Base-by-base conservation (phyloP, 2,329 filamentous ascomycete genomes). In the Calcarisporium arbuscula region DNA sequence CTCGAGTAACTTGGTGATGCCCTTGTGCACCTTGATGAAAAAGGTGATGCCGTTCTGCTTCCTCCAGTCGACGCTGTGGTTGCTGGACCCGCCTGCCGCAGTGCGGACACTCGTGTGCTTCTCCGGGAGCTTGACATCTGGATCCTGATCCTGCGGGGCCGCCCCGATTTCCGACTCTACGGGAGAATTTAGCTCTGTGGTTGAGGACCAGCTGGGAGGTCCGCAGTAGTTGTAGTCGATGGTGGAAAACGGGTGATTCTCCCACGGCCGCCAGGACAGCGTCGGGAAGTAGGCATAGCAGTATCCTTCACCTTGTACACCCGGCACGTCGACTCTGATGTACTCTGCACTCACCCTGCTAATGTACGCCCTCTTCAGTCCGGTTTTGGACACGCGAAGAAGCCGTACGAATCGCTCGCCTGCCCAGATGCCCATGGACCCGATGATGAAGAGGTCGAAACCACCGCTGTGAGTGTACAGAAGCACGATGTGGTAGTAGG, bases 391-490 rank as follows among this genome's bases (percentile, higher is more conserved):
- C 8, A 47, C 19, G 2, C 47, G 44, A 9, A 32, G 11, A 1
- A 45, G 28, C 2, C 51, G 42, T 1, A 45, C 15, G 2, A 45
- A 30, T n/a, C 49, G 38, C 22, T 54, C 52, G 16, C 49, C 50
- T 5, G 35, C 43, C 52, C 50, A 54, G 12, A 54, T 30, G 12
- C 41, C 46, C 7, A 47, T 34, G 22, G 51, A 33, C 25, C 52
- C 43, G 30, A 46, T 45, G 6, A 56, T 30, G 50, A 49, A 56
- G 11, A 40, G 49, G 40, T 54, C 66, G 40, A 72, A 64, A 3
- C 66, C 67, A 54, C 62, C 69, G 28, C 60, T 51, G 31, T 58
- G 49, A 5, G 43, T 40, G 38, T 60, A 65, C 2, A 49, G 44
- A 9, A 47, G 36, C 5, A 53, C 46, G 33, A 67, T 57, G 41